Evolutionary conservation across 2,329 filamentous ascomycete species (phyloP).

Genomic region (Botrytis porri): DNA sequence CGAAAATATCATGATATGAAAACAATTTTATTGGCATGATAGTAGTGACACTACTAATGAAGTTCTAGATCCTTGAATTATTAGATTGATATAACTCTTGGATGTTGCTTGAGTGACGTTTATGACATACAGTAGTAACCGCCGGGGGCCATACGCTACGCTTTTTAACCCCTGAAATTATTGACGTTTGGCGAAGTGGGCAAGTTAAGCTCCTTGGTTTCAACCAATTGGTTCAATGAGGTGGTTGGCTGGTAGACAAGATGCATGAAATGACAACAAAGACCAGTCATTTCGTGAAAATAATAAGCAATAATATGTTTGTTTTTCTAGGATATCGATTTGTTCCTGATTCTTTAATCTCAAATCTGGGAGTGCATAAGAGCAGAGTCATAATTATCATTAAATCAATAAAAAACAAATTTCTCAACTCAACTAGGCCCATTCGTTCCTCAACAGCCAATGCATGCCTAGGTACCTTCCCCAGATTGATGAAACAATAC

Average conservation of each 20-base stretch:
- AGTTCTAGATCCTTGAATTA: neutral
- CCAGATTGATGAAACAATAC: conserved; percentile 34
- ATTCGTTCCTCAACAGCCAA: conserved; percentile 22
- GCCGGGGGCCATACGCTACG: neutral
- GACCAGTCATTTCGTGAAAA: neutral
- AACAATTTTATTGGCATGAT: neutral
- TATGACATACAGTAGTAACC: neutral
- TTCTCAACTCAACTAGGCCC: neutral
- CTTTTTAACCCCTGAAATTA: neutral
- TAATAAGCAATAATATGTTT: conserved; percentile 7
- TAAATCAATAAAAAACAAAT: neutral
- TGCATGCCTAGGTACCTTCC: conserved; percentile 31
- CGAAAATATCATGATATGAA: neutral
- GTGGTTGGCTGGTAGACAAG: conserved; percentile 15
- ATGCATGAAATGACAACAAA: conserved; percentile 3
- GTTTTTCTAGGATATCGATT: neutral
- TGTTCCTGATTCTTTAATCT: neutral
- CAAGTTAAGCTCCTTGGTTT: neutral
- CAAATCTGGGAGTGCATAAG: neutral
- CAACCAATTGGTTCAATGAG: neutral
- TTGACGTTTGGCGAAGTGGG: conserved; percentile 5
- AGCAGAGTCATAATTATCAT: neutral
- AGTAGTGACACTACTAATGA: neutral
- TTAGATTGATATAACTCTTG: neutral
- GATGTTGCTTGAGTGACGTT: neutral